These are phyloP conservation scores for Ascomycota sp. DNA, from an alignment of 2,329 filamentous ascomycete genomes.

Conservation along the genomic window DNA sequence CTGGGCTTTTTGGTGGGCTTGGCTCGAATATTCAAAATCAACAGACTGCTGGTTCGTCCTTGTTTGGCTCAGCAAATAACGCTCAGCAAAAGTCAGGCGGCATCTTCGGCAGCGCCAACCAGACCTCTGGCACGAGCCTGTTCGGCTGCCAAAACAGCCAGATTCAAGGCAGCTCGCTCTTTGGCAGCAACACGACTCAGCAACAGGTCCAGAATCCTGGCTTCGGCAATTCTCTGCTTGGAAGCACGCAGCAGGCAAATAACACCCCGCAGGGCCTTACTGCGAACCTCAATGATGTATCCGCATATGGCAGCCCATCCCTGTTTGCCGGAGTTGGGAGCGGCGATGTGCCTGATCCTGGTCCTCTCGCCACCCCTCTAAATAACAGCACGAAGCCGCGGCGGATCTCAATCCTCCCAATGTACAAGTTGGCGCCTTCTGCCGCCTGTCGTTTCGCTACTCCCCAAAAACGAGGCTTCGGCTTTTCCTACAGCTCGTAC, in stretches of 20 bases:
- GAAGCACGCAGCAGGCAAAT: constrained; percentile 25
- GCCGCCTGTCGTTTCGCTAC: constrained; percentile 64
- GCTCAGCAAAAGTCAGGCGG: constrained; percentile 20
- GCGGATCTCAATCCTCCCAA: constrained; percentile 60
- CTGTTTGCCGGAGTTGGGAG: constrained; percentile 57
- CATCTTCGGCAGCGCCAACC: constrained; percentile 30
- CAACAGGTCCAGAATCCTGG: constrained; percentile 26
- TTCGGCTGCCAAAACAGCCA: constrained; percentile 32
- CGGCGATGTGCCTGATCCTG: constrained; percentile 49
- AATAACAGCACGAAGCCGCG: constrained; percentile 55
- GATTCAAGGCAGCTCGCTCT: constrained; percentile 21
- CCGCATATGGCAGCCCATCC: constrained; percentile 74
- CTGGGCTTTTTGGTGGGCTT: constrained; percentile 24
- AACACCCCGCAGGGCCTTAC: constrained; percentile 46
- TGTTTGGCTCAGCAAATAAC: constrained; percentile 25
- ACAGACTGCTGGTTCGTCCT: constrained; percentile 19
- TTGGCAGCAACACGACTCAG: constrained; percentile 23
- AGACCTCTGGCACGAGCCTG: constrained; percentile 24
- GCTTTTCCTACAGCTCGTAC: constrained; percentile 84
- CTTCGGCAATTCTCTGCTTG: constrained; percentile 36
- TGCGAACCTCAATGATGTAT: constrained; percentile 62
- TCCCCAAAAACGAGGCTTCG: constrained; percentile 71
- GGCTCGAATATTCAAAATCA: constrained; percentile 15
- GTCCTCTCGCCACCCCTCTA: constrained; percentile 79
- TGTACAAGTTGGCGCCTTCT: constrained; percentile 71